These are phyloP conservation scores for Pseudogymnoascus sp. DNA, from an alignment of 2,329 filamentous ascomycete genomes.

Conservation along the genomic window DNA sequence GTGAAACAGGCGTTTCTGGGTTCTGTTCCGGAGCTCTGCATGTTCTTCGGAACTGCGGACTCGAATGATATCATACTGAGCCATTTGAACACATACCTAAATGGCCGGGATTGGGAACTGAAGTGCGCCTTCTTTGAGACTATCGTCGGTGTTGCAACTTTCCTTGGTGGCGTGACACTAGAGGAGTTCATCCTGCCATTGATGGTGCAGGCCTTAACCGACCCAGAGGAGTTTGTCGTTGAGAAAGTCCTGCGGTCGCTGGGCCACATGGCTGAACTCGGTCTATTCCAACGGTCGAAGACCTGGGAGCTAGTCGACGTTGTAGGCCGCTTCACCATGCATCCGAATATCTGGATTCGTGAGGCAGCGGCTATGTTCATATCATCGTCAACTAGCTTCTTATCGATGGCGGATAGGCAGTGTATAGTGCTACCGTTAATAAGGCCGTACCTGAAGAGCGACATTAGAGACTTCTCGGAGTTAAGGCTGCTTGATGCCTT, in stretches of 20 bases:
- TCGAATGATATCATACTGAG: slow-evolving; percentile 94
- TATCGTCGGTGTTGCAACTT: slow-evolving; percentile 84
- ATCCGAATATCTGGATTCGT: slow-evolving; percentile 91
- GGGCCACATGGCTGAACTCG: slow-evolving; percentile 78
- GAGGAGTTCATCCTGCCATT: slow-evolving; percentile 94
- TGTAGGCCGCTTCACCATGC: slow-evolving; percentile 76
- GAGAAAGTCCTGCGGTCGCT: slow-evolving; percentile 83
- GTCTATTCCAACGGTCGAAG: slow-evolving; percentile 74
- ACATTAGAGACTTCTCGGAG: slow-evolving; percentile 62
- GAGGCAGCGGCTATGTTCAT: slow-evolving; percentile 83
- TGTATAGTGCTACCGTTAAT: slow-evolving; percentile 78
- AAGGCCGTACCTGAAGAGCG: slow-evolving; percentile 70
- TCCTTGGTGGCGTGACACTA: slow-evolving; percentile 78
- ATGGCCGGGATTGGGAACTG: slow-evolving; percentile 91
- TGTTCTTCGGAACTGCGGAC: slow-evolving; percentile 88
- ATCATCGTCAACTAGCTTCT: slow-evolving; percentile 62
- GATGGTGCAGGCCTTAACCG: slow-evolving; percentile 90
- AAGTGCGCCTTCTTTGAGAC: slow-evolving; percentile 96
- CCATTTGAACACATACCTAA: slow-evolving; percentile 93
- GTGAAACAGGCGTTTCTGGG: slow-evolving; percentile 86
- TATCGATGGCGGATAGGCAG: slow-evolving; percentile 71
- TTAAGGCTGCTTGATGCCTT: slow-evolving; percentile 69
- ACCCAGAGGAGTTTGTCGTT: slow-evolving; percentile 88
- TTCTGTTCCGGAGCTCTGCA: slow-evolving; percentile 83
- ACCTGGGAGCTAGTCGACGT: slow-evolving; percentile 84